Conservation (phyloP, 2,329 filamentous ascomycete genomes). For the Nigrospora sphaerica region DNA sequence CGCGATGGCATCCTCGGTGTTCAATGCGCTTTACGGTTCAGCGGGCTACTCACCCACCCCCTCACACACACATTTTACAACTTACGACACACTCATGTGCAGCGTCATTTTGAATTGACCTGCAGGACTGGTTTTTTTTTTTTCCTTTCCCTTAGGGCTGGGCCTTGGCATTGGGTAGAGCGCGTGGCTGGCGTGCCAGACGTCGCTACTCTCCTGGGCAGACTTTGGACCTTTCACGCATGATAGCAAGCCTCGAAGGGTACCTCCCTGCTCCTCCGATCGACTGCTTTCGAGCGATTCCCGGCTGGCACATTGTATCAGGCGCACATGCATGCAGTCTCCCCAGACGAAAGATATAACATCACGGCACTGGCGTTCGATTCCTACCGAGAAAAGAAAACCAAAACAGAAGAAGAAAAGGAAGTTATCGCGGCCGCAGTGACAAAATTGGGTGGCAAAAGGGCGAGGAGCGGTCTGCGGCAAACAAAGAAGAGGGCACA, state of each 20-base stretch:
- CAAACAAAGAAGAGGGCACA: too few relatives aligned
- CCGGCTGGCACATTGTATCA: background rate
- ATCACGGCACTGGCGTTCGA: constrained; percentile 1
- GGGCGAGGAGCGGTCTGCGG: too few relatives aligned
- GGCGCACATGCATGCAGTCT: background rate
- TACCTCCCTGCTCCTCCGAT: too few relatives aligned
- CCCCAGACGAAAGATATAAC: constrained; percentile 1
- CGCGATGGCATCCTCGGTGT: constrained; percentile 21
- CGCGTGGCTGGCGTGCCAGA: background rate
- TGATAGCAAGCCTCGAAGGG: too few relatives aligned
- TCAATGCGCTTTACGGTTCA: constrained; percentile 14
- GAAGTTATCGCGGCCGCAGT: background rate
- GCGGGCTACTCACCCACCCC: constrained; percentile 16
- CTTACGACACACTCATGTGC: constrained; percentile 8
- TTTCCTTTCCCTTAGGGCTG: background rate
- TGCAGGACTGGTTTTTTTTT: background rate
- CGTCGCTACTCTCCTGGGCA: background rate
- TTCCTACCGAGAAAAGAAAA: background rate
- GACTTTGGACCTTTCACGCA: background rate
- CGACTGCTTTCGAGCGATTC: too few relatives aligned
- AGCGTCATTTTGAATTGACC: constrained; percentile 5
- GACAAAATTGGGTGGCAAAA: too few relatives aligned
- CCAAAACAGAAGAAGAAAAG: constrained; percentile 1
- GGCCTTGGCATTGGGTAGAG: constrained; percentile 1
- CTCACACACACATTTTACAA: too few relatives aligned